These are phyloP conservation scores for Furcasterigmium sp. DNA, from an alignment of 2,329 filamentous ascomycete species.

Conservation along the genomic window DNA sequence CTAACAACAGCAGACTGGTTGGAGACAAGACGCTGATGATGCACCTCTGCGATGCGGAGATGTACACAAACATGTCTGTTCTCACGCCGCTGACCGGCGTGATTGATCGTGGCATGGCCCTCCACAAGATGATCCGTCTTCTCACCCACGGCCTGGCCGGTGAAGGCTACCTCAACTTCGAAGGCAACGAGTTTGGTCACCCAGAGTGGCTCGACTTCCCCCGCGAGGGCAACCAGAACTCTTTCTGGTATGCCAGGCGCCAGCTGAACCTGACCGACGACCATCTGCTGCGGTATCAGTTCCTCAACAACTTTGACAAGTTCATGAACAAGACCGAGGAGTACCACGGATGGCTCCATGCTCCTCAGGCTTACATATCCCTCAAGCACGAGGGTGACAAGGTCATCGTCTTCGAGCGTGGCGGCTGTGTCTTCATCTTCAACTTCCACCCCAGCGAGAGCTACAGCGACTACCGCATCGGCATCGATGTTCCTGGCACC, in stretches of 20 bases:
- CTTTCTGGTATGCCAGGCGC: slow-evolving; percentile 88
- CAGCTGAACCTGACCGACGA: slow-evolving; percentile 94
- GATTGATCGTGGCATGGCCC: slow-evolving; percentile 83
- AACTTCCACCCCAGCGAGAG: slow-evolving; percentile 87
- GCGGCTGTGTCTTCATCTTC: slow-evolving; percentile 86
- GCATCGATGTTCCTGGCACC: slow-evolving; percentile 76
- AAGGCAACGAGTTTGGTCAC: slow-evolving; percentile 98
- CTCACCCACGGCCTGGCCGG: slow-evolving; percentile 88
- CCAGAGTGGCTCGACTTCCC: slow-evolving; percentile 99
- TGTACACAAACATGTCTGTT: slow-evolving; percentile 96
- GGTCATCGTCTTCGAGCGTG: slow-evolving; percentile 91
- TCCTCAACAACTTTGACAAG: slow-evolving; percentile 89
- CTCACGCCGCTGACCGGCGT: slow-evolving; percentile 78
- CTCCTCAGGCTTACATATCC: slow-evolving; percentile 83
- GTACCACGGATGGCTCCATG: slow-evolving; percentile 86
- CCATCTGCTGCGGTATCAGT: slow-evolving; percentile 76
- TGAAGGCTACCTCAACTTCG: slow-evolving; percentile 97
- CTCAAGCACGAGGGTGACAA: slow-evolving; percentile 94
- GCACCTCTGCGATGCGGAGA: slow-evolving; percentile 94
- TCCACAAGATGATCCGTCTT: slow-evolving; percentile 97
- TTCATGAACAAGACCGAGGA: slow-evolving; percentile 84
- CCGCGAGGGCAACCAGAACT: slow-evolving; percentile 85
- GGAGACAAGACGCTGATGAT: slow-evolving; percentile 97
- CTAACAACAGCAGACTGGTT: slow-evolving; percentile 59
- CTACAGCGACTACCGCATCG: slow-evolving; percentile 89